A percentile compares a stretch with the other conserved stretches of the same genome.
Conservation (phyloP, 495 filamentous ascomycete species). For the Penicillium bialowiezense region DNA sequence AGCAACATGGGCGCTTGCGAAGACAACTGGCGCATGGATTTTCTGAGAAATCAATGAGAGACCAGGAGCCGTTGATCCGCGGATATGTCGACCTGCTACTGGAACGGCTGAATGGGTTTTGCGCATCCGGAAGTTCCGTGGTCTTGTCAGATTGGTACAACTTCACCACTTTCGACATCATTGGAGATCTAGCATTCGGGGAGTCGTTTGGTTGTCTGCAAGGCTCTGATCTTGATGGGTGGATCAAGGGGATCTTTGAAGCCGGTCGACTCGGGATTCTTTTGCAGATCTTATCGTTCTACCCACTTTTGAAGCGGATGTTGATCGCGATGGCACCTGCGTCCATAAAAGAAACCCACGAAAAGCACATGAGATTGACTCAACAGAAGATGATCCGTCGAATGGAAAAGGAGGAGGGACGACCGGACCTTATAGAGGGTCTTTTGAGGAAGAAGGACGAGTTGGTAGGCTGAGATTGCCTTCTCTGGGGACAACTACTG, state of each 20-base stretch:
- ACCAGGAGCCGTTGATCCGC: slow-evolving; percentile 42
- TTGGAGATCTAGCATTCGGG: slow-evolving; percentile 59
- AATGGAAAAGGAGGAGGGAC: slow-evolving; percentile 35
- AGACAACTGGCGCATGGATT: slow-evolving; percentile 53
- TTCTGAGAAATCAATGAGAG: slow-evolving; percentile 42
- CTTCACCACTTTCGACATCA: slow-evolving; percentile 60
- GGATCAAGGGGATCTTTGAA: slow-evolving; percentile 50
- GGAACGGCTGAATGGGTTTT: slow-evolving; percentile 34
- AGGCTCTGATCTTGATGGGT: slow-evolving; percentile 48
- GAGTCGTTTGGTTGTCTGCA: slow-evolving; percentile 56
- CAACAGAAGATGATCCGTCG: slow-evolving; percentile 38
- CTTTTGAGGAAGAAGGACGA: slow-evolving; percentile 47
- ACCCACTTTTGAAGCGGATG: slow-evolving; percentile 24
- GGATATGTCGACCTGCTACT: slow-evolving; percentile 47
- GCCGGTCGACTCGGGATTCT: slow-evolving; percentile 24
- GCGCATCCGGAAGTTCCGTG: slow-evolving; percentile 17
- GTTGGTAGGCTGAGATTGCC: slow-evolving; percentile 22
- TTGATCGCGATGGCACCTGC: slow-evolving; percentile 15
- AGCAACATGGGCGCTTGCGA: slow-evolving; percentile 43
- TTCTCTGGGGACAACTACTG: not conserved
- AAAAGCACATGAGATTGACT: slow-evolving; percentile 33
- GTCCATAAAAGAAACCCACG: slow-evolving; percentile 24
- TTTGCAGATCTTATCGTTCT: slow-evolving; percentile 32
- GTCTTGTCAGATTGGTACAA: slow-evolving; percentile 56
- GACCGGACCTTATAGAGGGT: slow-evolving; percentile 49